phyloP scores from a whole-genome alignment of 805 yeast species.

The Cyberlindnera mycetangii region DNA sequence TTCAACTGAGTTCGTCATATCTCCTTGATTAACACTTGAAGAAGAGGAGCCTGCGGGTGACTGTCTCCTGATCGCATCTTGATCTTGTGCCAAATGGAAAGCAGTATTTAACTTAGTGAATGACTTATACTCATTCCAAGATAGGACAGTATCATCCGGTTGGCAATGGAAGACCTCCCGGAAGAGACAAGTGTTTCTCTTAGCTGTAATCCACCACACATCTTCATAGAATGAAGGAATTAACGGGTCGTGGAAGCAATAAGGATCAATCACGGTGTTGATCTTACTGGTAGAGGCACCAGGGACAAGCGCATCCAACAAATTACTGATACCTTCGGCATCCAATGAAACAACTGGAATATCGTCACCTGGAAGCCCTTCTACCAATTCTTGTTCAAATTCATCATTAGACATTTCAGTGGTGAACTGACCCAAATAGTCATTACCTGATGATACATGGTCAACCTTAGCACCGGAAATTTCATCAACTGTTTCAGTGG shows the following conservation, averaged over 20 bases:
- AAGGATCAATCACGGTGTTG: slow-evolving; percentile 73
- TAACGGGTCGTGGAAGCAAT: slow-evolving; percentile 83
- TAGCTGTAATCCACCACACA: slow-evolving; percentile 78
- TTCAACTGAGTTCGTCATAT: neutral
- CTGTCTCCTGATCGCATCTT: slow-evolving; percentile 22
- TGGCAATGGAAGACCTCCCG: slow-evolving; percentile 88
- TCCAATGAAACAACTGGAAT: slow-evolving; percentile 43
- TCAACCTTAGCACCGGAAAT: neutral
- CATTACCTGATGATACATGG: neutral
- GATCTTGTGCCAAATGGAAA: slow-evolving; percentile 39
- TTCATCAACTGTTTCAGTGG: slow-evolving; percentile 6
- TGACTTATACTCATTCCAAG: slow-evolving; percentile 87
- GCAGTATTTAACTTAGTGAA: slow-evolving; percentile 59
- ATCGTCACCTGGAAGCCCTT: slow-evolving; percentile 24
- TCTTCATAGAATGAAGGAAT: slow-evolving; percentile 81
- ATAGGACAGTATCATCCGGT: slow-evolving; percentile 87
- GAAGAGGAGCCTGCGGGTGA: slow-evolving; percentile 3
- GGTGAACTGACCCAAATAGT: neutral
- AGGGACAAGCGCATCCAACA: slow-evolving; percentile 38
- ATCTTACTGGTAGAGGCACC: slow-evolving; percentile 27
- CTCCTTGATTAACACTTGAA: neutral
- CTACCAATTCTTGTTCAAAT: slow-evolving; percentile 16
- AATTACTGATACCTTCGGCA: slow-evolving; percentile 40
- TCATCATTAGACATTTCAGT: neutral
- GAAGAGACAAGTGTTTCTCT: slow-evolving; percentile 77